Conservation (phyloP, 306 rosid genomes). For the Leucaena leucocephala region DNA sequence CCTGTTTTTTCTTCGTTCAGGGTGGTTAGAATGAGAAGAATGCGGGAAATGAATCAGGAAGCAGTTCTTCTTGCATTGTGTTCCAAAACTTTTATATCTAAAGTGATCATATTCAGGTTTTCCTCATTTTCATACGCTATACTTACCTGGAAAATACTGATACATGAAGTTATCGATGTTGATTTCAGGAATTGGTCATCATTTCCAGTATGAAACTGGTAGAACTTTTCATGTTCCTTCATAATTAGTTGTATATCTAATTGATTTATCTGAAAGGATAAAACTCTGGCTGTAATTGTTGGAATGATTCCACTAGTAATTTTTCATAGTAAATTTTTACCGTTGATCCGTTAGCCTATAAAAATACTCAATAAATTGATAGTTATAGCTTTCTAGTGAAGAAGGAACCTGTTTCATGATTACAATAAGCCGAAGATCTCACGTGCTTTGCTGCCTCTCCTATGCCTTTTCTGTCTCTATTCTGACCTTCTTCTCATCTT, state of each 20-base stretch:
- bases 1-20: slow-evolving; percentile 44
- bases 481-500: slow-evolving; percentile 6
- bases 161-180: slow-evolving; percentile 5
- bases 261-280: slow-evolving; percentile 13
- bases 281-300: background rate
- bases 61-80: slow-evolving; percentile 94
- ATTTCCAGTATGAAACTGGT: background rate
- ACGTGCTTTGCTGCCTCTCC: slow-evolving; percentile 5
- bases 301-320: slow-evolving; percentile 1
- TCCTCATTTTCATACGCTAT: slow-evolving; percentile 17
- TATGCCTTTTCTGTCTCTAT: slow-evolving; percentile 14
- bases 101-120: slow-evolving; percentile 91
- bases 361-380: slow-evolving; percentile 19
- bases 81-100: slow-evolving; percentile 76
- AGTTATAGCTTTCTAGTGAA: slow-evolving; percentile 22
- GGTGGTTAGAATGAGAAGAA: slow-evolving; percentile 89
- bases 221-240: background rate
- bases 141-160: slow-evolving; percentile 2
- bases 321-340: slow-evolving; percentile 11
- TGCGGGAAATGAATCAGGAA: slow-evolving; percentile 91
- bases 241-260: background rate
- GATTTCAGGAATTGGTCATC: slow-evolving; percentile 26
- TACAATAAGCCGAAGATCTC: slow-evolving; percentile 15
- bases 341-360: slow-evolving; percentile 1
- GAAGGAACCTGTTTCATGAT: slow-evolving; percentile 23